Evolutionary conservation across 2,329 filamentous ascomycete genomes (phyloP).

Genomic region (Seiridium unicorne): DNA sequence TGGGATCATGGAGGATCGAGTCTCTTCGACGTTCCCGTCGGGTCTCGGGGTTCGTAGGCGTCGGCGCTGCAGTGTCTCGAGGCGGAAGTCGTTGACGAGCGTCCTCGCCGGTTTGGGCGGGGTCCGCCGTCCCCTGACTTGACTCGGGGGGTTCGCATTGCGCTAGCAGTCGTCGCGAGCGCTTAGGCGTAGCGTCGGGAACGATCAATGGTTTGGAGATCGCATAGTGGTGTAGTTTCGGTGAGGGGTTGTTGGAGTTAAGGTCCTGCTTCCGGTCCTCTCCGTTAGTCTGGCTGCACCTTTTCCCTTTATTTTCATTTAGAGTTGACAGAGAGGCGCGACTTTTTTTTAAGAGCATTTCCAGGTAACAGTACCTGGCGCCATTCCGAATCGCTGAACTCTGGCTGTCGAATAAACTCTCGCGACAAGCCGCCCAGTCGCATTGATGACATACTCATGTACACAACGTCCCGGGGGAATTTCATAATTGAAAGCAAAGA

Average conservation of each 20-base stretch:
- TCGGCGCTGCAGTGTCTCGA: constrained; percentile 21
- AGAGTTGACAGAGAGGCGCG: constrained; percentile 8
- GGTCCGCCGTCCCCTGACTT: constrained; percentile 16
- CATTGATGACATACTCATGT: too few species aligned
- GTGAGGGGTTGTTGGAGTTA: constrained; percentile 14
- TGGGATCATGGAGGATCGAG: constrained; percentile 44
- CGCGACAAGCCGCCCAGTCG: too few species aligned
- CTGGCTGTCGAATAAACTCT: too few species aligned
- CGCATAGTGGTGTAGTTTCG: constrained; percentile 8
- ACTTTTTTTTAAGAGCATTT: not conserved
- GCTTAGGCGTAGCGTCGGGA: constrained; percentile 32
- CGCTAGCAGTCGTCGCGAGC: constrained; percentile 26
- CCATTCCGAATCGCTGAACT: too few species aligned
- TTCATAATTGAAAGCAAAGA: too few species aligned
- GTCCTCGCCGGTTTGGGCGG: constrained; percentile 15
- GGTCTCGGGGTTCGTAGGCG: constrained; percentile 16
- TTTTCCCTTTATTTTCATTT: constrained; percentile 6
- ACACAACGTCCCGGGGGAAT: too few species aligned
- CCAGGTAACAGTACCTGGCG: not conserved
- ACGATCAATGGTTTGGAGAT: constrained; percentile 24
- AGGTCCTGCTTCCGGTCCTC: constrained; percentile 15
- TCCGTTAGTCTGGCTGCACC: constrained; percentile 4
- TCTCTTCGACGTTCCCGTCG: constrained; percentile 25
- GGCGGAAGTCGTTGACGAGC: constrained; percentile 26
- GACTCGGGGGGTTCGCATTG: constrained; percentile 15